Percentiles rank a stretch among this genome's conserved stretches.
Conservation (phyloP, 1,284 basidiomycete species). For the Earliella scabrosa region DNA sequence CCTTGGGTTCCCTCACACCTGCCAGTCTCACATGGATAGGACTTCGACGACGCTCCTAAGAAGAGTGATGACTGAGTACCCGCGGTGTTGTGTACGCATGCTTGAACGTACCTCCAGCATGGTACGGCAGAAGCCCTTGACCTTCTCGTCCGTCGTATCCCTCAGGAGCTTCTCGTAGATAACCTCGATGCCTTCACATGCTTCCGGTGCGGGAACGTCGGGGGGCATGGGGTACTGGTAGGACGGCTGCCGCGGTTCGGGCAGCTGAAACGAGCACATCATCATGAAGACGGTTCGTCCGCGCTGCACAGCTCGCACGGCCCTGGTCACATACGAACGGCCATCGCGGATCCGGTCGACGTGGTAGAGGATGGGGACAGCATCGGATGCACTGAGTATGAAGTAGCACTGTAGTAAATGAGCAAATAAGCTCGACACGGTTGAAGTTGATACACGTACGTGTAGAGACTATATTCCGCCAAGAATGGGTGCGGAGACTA, state of each 20-base stretch:
- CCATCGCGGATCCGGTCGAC: slow-evolving; percentile 89
- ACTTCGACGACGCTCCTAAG: slow-evolving; percentile 68
- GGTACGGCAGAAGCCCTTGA: slow-evolving; percentile 26
- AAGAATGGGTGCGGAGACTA: slow-evolving; percentile 79
- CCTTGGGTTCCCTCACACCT: slow-evolving; percentile 37
- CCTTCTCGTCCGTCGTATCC: slow-evolving; percentile 19
- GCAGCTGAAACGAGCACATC: slow-evolving; percentile 85
- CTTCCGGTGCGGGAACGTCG: slow-evolving; percentile 59
- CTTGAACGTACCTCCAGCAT: slow-evolving; percentile 6
- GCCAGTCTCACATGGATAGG: slow-evolving; percentile 71
- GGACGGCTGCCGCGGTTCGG: slow-evolving; percentile 75
- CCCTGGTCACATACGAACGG: slow-evolving; percentile 71
- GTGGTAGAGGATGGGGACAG: slow-evolving; percentile 82
- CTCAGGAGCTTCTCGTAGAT: slow-evolving; percentile 31
- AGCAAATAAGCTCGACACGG: too few relatives aligned
- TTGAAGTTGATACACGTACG: too few relatives aligned
- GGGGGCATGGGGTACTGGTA: slow-evolving; percentile 69
- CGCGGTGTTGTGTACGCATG: background rate
- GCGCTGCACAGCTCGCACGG: slow-evolving; percentile 79
- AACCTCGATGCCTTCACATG: slow-evolving; percentile 63
- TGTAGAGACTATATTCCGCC: too few relatives aligned
- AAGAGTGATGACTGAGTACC: background rate
- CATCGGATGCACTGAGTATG: slow-evolving; percentile 75
- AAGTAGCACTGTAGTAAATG: slow-evolving; percentile 71
- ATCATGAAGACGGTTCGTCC: slow-evolving; percentile 82